Conservation (phyloP, 805 yeast species). For the Nakazawaea ernobii region DNA sequence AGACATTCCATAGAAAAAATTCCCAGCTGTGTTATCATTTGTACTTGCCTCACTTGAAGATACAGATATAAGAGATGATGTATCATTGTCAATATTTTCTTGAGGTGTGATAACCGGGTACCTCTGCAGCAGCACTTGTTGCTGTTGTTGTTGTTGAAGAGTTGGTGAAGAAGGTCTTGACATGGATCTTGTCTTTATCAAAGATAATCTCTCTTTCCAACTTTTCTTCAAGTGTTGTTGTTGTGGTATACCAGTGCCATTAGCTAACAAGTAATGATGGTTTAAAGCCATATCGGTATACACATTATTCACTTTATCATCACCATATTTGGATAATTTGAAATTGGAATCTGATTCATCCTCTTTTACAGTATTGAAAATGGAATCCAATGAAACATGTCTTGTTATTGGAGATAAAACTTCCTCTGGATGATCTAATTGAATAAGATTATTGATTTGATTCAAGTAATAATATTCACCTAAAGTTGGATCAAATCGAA, state of each 20-base stretch:
- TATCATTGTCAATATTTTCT: background rate
- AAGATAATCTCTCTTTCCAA: background rate
- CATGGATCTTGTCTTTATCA: background rate
- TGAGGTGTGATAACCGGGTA: too few species aligned
- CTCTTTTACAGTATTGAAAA: background rate
- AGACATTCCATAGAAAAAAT: background rate
- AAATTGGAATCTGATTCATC: background rate
- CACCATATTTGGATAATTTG: background rate
- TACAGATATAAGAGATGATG: background rate
- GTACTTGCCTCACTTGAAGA: background rate
- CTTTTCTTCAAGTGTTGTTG: background rate
- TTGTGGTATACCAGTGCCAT: constrained; percentile 10
- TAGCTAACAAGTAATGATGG: constrained; percentile 4
- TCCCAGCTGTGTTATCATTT: too few species aligned
- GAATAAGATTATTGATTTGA: constrained; percentile 25
- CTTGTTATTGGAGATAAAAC: constrained; percentile 20
- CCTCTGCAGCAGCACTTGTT: too few species aligned
- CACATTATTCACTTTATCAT: background rate
- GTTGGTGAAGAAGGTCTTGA: too few species aligned
- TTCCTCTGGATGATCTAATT: constrained; percentile 41
- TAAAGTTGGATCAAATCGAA: constrained; percentile 30
- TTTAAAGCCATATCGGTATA: background rate
- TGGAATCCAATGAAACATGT: constrained; percentile 4
- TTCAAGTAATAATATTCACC: constrained; percentile 37
- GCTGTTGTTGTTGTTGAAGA: too few species aligned